Percentiles rank a stretch among this genome's conserved stretches.
Conservation (phyloP, 345 rosid genomes). For the Brassica nigra region DNA sequence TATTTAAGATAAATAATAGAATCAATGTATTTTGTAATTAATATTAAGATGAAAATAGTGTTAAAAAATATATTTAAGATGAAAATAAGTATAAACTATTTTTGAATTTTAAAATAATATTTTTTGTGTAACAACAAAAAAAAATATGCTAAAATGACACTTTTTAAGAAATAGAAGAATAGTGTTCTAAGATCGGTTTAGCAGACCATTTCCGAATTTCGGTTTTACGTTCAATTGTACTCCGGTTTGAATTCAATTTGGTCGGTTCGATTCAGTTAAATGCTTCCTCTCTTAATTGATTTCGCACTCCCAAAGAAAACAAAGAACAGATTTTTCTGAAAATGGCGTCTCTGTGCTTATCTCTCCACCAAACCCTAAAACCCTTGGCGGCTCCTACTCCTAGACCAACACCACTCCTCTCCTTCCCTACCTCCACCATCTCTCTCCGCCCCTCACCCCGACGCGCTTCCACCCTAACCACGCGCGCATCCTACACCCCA, state of each 20-base stretch:
- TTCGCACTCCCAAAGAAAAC: neutral
- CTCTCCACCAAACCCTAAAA: constrained; percentile 42
- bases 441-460: constrained; percentile 9
- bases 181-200: no score
- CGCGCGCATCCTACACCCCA: constrained; percentile 60
- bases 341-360: constrained; percentile 49
- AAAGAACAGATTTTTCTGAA: neutral
- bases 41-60: no score
- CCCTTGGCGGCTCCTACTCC: constrained; percentile 14
- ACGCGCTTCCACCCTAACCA: constrained; percentile 6
- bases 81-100: no score
- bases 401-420: constrained; percentile 26
- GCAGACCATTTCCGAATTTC: neutral
- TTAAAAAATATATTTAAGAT: no score
- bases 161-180: no score
- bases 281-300: neutral
- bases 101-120: no score
- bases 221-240: neutral
- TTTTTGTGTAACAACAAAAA: no score
- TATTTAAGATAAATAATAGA: no score
- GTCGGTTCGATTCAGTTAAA: constrained; percentile 2
- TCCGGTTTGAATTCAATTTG: neutral
- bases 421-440: constrained; percentile 25
- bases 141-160: no score
- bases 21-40: no score